These are phyloP conservation scores for Astrothelium macrocarpum DNA, from an alignment of 495 filamentous ascomycete genomes.

Conservation along the genomic window DNA sequence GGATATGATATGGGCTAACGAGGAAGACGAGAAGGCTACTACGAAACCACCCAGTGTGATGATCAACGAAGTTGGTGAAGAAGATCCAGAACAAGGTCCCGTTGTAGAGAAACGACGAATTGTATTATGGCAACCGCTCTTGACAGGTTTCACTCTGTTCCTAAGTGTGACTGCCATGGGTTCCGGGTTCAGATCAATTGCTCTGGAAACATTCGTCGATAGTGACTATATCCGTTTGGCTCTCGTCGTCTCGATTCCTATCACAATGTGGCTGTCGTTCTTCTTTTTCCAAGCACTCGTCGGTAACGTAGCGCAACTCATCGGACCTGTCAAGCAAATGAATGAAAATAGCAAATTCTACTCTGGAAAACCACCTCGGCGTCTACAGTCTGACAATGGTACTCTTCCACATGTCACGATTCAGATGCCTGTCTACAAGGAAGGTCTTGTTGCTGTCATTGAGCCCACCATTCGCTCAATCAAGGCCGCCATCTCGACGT, in stretches of 20 bases:
- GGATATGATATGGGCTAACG: conserved; percentile 42
- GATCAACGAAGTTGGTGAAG: conserved; percentile 28
- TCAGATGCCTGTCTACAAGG: conserved; percentile 69
- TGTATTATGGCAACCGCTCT: conserved; percentile 42
- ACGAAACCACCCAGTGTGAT: conserved; percentile 15
- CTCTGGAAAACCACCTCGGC: conserved; percentile 39
- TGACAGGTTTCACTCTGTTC: conserved; percentile 42
- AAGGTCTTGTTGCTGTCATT: conserved; percentile 54
- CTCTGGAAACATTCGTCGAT: conserved; percentile 44
- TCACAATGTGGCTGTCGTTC: conserved; percentile 49
- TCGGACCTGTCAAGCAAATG: conserved; percentile 51
- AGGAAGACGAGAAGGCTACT: conserved; percentile 30
- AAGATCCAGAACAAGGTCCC: conserved; percentile 30
- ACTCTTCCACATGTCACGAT: conserved; percentile 60
- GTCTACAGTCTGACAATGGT: conserved; percentile 36
- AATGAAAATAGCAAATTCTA: conserved; percentile 50
- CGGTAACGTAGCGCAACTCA: conserved; percentile 45
- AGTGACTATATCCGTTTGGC: conserved; percentile 38
- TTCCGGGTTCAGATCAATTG: conserved; percentile 45
- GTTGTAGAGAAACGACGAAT: conserved; percentile 34
- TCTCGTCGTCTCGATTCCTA: conserved; percentile 37
- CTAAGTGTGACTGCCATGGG: conserved; percentile 46
- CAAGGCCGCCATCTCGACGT: conserved; percentile 56
- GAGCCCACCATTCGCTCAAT: conserved; percentile 52
- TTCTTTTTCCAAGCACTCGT: conserved; percentile 55